Conservation (phyloP, 306 rosid species). For the Betula pendula region DNA sequence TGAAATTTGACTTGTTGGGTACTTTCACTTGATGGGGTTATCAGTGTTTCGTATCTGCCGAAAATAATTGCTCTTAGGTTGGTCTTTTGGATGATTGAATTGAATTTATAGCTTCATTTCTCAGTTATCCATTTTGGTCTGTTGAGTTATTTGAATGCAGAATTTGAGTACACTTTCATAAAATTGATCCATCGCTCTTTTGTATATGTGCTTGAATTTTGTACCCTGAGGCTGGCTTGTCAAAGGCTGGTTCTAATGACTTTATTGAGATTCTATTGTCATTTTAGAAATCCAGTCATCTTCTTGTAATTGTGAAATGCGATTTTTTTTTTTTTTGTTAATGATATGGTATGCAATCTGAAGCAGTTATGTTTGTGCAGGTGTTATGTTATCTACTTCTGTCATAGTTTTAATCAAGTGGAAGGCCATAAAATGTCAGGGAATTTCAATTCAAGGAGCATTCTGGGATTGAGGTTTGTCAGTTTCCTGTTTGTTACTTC, state of each 20-base stretch:
- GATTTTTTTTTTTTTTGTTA: constrained; percentile 7
- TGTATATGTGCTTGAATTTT: neutral
- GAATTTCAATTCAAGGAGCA: constrained; percentile 39
- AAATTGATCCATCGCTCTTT: neutral
- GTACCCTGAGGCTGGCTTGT: neutral
- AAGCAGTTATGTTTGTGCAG: constrained; percentile 41
- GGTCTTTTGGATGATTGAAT: constrained; percentile 19
- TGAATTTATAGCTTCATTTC: constrained; percentile 4
- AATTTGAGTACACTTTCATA: neutral
- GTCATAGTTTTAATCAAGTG: constrained; percentile 16
- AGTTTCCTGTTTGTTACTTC: constrained; percentile 45
- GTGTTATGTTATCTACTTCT: constrained; percentile 33
- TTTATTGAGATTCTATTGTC: neutral
- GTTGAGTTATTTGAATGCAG: neutral
- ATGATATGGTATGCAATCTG: constrained; percentile 14
- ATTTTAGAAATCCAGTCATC: neutral
- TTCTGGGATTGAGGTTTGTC: constrained; percentile 39
- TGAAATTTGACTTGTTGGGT: constrained; percentile 24
- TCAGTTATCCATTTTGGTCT: neutral
- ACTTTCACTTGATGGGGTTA: neutral
- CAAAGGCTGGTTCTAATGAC: neutral
- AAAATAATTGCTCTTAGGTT: neutral
- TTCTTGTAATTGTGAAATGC: constrained; percentile 1
- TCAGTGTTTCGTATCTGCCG: neutral
- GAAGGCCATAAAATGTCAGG: constrained; percentile 52